Evolutionary conservation across 2,329 filamentous ascomycete genomes (phyloP).

Genomic region (Aspergillus cejpii): DNA sequence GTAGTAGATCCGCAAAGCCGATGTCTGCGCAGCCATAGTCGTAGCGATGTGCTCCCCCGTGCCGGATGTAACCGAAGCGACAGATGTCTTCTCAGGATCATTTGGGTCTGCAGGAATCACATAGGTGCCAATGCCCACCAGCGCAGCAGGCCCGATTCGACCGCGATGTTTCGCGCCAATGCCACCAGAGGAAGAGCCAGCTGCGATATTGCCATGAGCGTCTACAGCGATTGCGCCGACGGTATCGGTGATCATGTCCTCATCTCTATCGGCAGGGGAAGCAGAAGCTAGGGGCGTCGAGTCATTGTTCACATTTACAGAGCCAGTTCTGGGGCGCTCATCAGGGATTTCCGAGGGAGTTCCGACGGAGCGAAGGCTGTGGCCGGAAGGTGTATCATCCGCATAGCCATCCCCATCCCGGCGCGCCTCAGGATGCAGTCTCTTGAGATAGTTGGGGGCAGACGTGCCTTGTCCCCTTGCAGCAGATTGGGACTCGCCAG

Average conservation of each 20-base stretch:
- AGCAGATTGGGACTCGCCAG: neutral
- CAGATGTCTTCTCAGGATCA: slow-evolving; percentile 62
- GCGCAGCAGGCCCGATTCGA: slow-evolving; percentile 81
- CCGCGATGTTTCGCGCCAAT: slow-evolving; percentile 98
- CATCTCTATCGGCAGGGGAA: slow-evolving; percentile 9
- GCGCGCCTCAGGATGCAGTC: too few species aligned
- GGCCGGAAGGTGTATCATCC: too few species aligned
- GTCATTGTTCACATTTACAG: neutral
- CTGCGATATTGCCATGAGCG: slow-evolving; percentile 75
- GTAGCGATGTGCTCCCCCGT: slow-evolving; percentile 98
- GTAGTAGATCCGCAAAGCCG: slow-evolving; percentile 76
- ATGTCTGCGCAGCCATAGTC: slow-evolving; percentile 80
- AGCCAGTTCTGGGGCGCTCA: neutral
- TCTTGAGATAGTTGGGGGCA: neutral
- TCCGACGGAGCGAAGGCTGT: too few species aligned
- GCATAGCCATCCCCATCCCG: too few species aligned
- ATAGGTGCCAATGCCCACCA: slow-evolving; percentile 85
- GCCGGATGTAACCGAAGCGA: slow-evolving; percentile 83
- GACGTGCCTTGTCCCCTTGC: neutral
- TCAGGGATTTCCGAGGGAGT: too few species aligned
- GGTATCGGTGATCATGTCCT: slow-evolving; percentile 77
- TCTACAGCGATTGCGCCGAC: slow-evolving; percentile 95
- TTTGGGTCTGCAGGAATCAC: slow-evolving; percentile 70
- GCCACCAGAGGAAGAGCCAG: slow-evolving; percentile 90
- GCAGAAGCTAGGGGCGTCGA: neutral